Base-by-base conservation (phyloP, 306 rosid genomes). In the Fragaria vesca region DNA sequence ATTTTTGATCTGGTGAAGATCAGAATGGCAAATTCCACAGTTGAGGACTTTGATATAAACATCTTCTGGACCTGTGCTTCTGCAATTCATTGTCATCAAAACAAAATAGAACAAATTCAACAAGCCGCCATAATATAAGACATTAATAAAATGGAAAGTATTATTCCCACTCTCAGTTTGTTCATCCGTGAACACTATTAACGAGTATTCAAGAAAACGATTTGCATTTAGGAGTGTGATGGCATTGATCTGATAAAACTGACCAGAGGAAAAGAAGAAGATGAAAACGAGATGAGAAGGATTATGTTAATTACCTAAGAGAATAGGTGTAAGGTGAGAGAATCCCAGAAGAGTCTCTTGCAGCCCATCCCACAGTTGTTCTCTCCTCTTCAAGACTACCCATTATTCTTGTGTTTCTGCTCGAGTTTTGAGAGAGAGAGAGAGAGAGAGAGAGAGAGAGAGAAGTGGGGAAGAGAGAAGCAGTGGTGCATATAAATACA, bases 1-100 rank as follows among this genome's bases (percentile, higher is more conserved):
- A 63, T 94, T 94, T 71, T 92, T 92, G 52, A 89, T 28, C 74
- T 90, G 91, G 79, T 90, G 97, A 67, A 92, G 54, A 87, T 94
- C 98, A 2, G 97, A 60, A 69, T 94, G 98, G 74, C 98, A 94
- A 30, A 94, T 8, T 42, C 98, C 98, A 81, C 98, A 94, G 86
- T 81, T 88, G 20, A 82, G 32, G 21, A 94, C 93, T 83, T 87
- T 92, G 72, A 94, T 80, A 77, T 88, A 87, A 45, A 94, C 97
- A 86, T 94, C 97, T 76, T 90, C 97, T 0, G 91, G 87, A 12
- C 93, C 97, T 4, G 97, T 92, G 82, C 86, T 74, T 83, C 98
- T 94, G 92, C 91, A 83, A 61, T 16, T 40, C 30, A 8, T 40
- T 61, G 42, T 21, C 30, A 38, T 26, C 54, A 20, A 9, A 48